A percentile compares a stretch with the other conserved stretches of the same genome.
Conservation (phyloP, 768 basidiomycete genomes). For the Arthromyces matolae region DNA sequence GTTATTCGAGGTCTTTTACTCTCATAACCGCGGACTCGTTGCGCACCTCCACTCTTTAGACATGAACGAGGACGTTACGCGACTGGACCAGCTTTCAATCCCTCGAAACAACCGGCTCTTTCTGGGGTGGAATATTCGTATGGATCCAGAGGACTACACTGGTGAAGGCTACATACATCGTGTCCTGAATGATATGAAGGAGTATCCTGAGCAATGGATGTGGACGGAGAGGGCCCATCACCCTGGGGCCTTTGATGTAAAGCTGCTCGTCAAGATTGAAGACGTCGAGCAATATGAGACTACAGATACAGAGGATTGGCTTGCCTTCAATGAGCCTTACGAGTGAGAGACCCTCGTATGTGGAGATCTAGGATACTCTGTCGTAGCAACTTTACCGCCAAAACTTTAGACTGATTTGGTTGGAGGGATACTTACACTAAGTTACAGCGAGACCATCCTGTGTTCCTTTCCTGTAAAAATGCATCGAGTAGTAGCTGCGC, state of each 20-base stretch:
- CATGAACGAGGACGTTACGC: conserved; percentile 27
- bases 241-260: conserved; percentile 30
- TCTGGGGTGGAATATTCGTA: conserved; percentile 66
- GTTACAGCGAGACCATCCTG: no score
- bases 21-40: conserved; percentile 50
- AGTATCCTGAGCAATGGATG: conserved; percentile 31
- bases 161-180: conserved; percentile 42
- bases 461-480: no score
- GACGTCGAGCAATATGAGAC: conserved; percentile 33
- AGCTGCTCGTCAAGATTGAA: conserved; percentile 25
- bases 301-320: conserved; percentile 32
- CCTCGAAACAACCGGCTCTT: conserved; percentile 42
- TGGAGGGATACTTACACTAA: no score
- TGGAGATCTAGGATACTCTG: no score
- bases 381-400: no score
- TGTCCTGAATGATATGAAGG: conserved; percentile 33
- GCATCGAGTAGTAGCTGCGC: no score
- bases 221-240: conserved; percentile 20
- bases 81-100: conserved; percentile 20
- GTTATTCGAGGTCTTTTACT: conserved; percentile 51
- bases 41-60: conserved; percentile 37
- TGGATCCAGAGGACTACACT: conserved; percentile 43
- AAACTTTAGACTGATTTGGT: no score
- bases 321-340: conserved; percentile 19
- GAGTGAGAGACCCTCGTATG: neutral